Percentiles rank a stretch among this genome's conserved stretches.
Conservation (phyloP, 768 basidiomycete species). For the Suillus fuscotomentosus region DNA sequence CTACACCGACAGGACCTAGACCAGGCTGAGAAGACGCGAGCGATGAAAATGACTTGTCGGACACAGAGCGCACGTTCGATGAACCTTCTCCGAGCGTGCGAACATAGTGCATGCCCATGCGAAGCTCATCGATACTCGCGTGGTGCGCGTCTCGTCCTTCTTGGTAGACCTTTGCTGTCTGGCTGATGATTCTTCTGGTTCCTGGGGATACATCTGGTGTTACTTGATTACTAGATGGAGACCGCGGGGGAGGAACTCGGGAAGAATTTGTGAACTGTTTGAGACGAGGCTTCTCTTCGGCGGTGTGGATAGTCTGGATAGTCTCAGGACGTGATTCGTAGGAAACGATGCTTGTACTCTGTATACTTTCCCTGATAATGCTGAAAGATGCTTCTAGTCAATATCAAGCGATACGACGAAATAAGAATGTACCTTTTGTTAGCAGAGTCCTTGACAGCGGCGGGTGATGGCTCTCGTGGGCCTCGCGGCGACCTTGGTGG, state of each 20-base stretch:
- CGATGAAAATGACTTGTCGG: constrained; percentile 55
- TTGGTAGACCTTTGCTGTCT: constrained; percentile 60
- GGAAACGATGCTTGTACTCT: constrained; percentile 39
- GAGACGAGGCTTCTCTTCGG: constrained; percentile 50
- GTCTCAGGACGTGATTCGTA: constrained; percentile 31
- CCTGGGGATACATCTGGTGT: constrained; percentile 23
- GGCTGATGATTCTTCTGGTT: constrained; percentile 52
- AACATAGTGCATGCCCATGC: constrained; percentile 69
- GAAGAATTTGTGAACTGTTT: constrained; percentile 71
- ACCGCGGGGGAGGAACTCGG: constrained; percentile 62
- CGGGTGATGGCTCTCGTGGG: constrained; percentile 21
- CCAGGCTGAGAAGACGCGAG: constrained; percentile 56
- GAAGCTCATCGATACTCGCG: constrained; percentile 58
- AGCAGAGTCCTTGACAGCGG: constrained; percentile 20
- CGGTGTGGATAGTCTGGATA: constrained; percentile 18
- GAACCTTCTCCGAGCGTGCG: constrained; percentile 61
- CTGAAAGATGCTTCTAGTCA: constrained; percentile 35
- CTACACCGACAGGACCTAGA: constrained; percentile 22
- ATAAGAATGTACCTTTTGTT: constrained; percentile 28
- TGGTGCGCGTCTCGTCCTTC: constrained; percentile 29
- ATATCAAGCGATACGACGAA: constrained; percentile 34
- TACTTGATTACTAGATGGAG: constrained; percentile 28
- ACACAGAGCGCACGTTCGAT: constrained; percentile 29
- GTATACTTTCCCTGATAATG: constrained; percentile 53
- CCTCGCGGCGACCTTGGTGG: constrained; percentile 51